Percentiles rank a stretch among this genome's conserved stretches.
phyloP scores from a whole-genome alignment of 2,329 filamentous ascomycete species.

The Stachybotrys echinatus region DNA sequence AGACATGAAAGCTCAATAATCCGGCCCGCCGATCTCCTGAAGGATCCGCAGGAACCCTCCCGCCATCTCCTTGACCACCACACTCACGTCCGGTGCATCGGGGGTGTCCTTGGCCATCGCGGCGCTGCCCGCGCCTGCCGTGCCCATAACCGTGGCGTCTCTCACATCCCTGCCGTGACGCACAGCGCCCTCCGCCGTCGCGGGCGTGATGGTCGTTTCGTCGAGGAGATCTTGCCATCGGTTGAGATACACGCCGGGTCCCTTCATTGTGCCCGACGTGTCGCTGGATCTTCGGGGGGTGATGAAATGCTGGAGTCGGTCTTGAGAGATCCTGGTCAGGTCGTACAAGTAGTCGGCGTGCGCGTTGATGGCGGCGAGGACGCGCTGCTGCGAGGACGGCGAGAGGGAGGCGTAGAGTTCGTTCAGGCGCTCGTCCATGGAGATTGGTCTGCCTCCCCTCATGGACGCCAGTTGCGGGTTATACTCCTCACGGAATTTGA shows the following conservation, averaged over 20 bases:
- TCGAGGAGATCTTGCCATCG: constrained; percentile 70
- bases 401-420: constrained; percentile 42
- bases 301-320: too few species aligned
- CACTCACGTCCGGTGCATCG: constrained; percentile 33
- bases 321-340: background rate
- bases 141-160: constrained; percentile 34
- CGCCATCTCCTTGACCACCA: constrained; percentile 35
- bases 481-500: constrained; percentile 43
- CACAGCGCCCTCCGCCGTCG: constrained; percentile 42
- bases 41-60: constrained; percentile 30
- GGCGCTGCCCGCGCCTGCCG: constrained; percentile 27
- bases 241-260: constrained; percentile 67
- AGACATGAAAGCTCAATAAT: background rate
- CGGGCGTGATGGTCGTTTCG: constrained; percentile 63
- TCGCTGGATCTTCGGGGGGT: too few species aligned
- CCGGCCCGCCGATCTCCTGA: constrained; percentile 11
- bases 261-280: constrained; percentile 38
- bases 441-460: constrained; percentile 12
- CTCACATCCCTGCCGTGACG: constrained; percentile 50
- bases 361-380: constrained; percentile 50
- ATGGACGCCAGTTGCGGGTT: background rate
- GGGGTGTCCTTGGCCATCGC: constrained; percentile 23
- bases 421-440: constrained; percentile 34
- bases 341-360: constrained; percentile 36
- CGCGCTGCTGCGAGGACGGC: constrained; percentile 31